A percentile compares a stretch with the other conserved stretches of the same genome.
Evolutionary conservation across 192 early-diverging fungal genomes (phyloP).

Genomic region (Cladochytrium replicatum): DNA sequence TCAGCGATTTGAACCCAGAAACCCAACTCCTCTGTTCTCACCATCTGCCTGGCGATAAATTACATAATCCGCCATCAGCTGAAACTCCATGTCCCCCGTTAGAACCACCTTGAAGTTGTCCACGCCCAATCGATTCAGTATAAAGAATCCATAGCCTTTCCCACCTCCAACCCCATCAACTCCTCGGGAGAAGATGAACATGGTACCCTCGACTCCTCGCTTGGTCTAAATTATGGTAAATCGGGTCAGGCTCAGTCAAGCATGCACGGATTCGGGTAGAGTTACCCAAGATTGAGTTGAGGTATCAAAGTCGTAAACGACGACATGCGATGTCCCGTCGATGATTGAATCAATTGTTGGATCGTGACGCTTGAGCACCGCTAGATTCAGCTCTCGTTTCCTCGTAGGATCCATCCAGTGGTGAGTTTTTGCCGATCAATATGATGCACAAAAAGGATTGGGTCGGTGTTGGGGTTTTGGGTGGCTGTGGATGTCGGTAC

Average conservation of each 20-base stretch:
- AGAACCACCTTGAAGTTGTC: constrained; percentile 71
- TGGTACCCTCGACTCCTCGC: constrained; percentile 79
- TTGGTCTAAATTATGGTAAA: constrained; percentile 52
- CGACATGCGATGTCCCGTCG: constrained; percentile 76
- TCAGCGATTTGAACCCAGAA: background rate
- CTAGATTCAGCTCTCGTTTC: too few species aligned
- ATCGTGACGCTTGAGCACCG: constrained; percentile 77
- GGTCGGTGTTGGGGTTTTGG: too few species aligned
- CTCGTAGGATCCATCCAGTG: too few species aligned
- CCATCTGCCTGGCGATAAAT: constrained; percentile 69
- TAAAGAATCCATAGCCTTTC: constrained; percentile 69
- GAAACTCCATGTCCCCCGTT: constrained; percentile 61
- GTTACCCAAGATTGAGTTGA: constrained; percentile 65
- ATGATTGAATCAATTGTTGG: constrained; percentile 63
- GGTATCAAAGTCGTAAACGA: constrained; percentile 80
- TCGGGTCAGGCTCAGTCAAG: background rate
- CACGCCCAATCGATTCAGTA: constrained; percentile 78
- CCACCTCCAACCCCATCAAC: constrained; percentile 34
- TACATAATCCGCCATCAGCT: constrained; percentile 72
- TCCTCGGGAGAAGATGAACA: constrained; percentile 77
- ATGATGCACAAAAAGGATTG: too few species aligned
- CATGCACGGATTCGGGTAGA: background rate
- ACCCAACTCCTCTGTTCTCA: constrained; percentile 10
- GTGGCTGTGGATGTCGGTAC: too few species aligned
- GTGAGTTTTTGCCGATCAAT: too few species aligned